Evolutionary conservation across 2,329 filamentous ascomycete species (phyloP).

Genomic region (Coniella lustricola): DNA sequence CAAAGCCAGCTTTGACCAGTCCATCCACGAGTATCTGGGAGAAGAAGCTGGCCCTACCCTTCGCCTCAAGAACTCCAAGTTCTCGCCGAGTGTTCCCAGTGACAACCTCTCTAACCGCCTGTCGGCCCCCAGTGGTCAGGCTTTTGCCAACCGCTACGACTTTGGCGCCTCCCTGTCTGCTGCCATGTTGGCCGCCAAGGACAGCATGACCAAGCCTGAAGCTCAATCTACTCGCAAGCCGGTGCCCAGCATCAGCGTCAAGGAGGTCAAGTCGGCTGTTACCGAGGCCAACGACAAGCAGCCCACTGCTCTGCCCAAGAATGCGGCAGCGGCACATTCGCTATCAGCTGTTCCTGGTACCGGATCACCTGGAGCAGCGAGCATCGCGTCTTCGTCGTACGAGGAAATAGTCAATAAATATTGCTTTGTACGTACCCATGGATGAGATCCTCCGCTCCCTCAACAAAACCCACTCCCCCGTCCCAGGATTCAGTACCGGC

Average conservation of each 20-base stretch:
- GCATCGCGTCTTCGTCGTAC: conserved; percentile 80
- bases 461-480: conserved; percentile 19
- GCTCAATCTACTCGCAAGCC: conserved; percentile 45
- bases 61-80: conserved; percentile 64
- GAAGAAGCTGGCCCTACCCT: conserved; percentile 57
- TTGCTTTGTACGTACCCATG: conserved; percentile 89
- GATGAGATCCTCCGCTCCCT: conserved; percentile 22
- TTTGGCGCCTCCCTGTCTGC: conserved; percentile 87
- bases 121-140: conserved; percentile 55
- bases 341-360: conserved; percentile 32
- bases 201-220: conserved; percentile 50
- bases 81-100: conserved; percentile 54
- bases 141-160: conserved; percentile 90
- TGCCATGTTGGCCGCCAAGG: conserved; percentile 69
- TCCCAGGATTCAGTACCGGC: conserved; percentile 20
- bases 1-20: conserved; percentile 51
- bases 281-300: too few relatives aligned
- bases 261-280: background rate
- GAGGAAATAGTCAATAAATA: conserved; percentile 98
- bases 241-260: conserved; percentile 15
- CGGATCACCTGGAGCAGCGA: conserved; percentile 41
- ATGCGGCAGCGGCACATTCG: conserved; percentile 18
- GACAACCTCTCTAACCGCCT: conserved; percentile 50
- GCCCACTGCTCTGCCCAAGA: conserved; percentile 10
- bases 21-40: conserved; percentile 55